phyloP scores from a whole-genome alignment of 345 rosid species.

The Durio zibethinus region DNA sequence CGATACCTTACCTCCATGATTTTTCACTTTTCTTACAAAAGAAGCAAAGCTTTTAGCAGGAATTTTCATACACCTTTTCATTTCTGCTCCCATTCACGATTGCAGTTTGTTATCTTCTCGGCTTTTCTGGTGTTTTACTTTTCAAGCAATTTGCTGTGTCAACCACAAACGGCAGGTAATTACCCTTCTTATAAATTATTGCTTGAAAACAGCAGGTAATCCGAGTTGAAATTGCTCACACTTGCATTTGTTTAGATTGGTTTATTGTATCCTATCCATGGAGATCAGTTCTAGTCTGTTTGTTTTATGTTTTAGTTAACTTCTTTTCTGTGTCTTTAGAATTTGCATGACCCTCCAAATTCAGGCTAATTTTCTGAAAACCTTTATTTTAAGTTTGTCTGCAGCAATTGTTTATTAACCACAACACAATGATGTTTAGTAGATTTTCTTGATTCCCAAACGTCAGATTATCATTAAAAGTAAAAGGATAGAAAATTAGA shows the following conservation, averaged over 20 bases:
- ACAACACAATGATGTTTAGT: neutral
- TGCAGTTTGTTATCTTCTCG: neutral
- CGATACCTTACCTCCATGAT: neutral
- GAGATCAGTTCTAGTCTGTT: neutral
- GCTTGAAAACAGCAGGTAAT: neutral
- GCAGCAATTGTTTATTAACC: neutral
- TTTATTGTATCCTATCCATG: neutral
- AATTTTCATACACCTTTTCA: neutral
- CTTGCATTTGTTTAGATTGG: neutral
- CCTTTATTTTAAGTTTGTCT: neutral
- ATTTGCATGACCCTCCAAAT: neutral
- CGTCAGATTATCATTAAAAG: too few species aligned
- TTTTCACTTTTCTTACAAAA: slow-evolving; percentile 5
- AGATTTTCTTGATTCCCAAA: neutral
- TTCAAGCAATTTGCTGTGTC: neutral
- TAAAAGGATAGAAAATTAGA: too few species aligned
- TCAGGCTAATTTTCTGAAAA: neutral
- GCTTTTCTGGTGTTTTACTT: neutral
- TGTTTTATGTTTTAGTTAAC: neutral
- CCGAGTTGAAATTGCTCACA: neutral
- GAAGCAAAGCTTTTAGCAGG: slow-evolving; percentile 5
- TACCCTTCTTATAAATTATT: neutral
- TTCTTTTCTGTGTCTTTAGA: neutral
- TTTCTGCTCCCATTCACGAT: neutral
- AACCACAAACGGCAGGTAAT: neutral